Evolutionary conservation across 2,329 filamentous ascomycete species (phyloP).

Genomic region (Neocucurbitaria cava): DNA sequence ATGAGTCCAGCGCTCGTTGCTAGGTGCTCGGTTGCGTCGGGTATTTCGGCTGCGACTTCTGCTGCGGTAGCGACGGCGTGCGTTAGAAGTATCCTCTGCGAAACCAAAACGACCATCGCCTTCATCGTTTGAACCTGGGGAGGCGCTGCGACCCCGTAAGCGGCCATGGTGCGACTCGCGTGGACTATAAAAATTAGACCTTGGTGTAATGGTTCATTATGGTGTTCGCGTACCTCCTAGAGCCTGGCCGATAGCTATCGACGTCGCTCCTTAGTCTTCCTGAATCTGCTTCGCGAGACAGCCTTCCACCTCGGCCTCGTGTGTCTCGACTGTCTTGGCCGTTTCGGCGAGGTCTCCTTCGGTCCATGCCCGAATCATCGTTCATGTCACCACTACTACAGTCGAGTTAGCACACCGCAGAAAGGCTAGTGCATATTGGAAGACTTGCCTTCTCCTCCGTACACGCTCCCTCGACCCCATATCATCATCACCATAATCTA

Average conservation of each 20-base stretch:
- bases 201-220: not conserved
- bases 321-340: constrained; percentile 26
- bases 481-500: constrained; percentile 42
- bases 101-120: constrained; percentile 59
- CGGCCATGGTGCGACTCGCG: constrained; percentile 53
- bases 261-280: constrained; percentile 30
- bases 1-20: constrained; percentile 38
- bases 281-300: constrained; percentile 9
- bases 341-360: constrained; percentile 32
- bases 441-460: constrained; percentile 30
- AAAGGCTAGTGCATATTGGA: not conserved
- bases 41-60: constrained; percentile 42
- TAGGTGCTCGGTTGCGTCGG: constrained; percentile 31
- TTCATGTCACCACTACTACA: constrained; percentile 74
- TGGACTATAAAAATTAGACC: constrained; percentile 22
- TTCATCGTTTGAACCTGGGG: constrained; percentile 57
- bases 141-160: constrained; percentile 66
- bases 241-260: constrained; percentile 42
- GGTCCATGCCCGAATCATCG: constrained; percentile 64
- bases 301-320: constrained; percentile 24
- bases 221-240: constrained; percentile 25
- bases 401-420: constrained; percentile 29
- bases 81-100: constrained; percentile 56
- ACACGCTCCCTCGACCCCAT: constrained; percentile 22
- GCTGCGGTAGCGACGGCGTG: constrained; percentile 52